Conservation (phyloP, 1,284 basidiomycete genomes). For the Hymenochaete sp. region DNA sequence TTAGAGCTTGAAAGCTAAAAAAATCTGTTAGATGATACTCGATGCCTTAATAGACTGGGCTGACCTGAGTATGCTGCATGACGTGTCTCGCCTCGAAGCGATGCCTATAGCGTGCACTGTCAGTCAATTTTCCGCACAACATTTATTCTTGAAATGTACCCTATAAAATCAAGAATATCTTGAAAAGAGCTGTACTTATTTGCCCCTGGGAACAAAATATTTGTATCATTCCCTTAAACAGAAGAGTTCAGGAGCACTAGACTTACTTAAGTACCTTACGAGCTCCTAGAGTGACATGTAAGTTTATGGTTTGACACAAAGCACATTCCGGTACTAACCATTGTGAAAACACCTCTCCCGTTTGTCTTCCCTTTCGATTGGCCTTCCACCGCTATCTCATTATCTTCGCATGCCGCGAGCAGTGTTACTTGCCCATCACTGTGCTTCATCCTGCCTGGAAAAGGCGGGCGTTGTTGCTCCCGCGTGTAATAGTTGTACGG, state of each 20-base stretch:
- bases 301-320: not conserved
- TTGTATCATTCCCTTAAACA: not conserved
- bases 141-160: not conserved
- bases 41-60: not conserved
- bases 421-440: conserved; percentile 7
- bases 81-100: too few relatives aligned
- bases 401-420: conserved; percentile 9
- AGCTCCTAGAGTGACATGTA: not conserved
- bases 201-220: conserved; percentile 3
- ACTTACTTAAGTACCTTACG: not conserved
- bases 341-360: conserved; percentile 14
- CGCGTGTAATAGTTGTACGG: not conserved
- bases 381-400: conserved; percentile 7
- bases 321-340: conserved; percentile 1
- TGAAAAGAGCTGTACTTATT: not conserved
- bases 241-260: not conserved
- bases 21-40: not conserved
- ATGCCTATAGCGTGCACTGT: too few relatives aligned
- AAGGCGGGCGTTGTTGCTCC: not conserved
- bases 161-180: not conserved
- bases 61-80: not conserved
- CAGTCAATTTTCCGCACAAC: too few relatives aligned
- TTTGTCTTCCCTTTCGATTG: not conserved
- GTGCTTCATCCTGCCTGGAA: too few relatives aligned
- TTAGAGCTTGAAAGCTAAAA: not conserved